Base-by-base conservation (phyloP, 2,329 filamentous ascomycete genomes). In the Hypocreales sp. region DNA sequence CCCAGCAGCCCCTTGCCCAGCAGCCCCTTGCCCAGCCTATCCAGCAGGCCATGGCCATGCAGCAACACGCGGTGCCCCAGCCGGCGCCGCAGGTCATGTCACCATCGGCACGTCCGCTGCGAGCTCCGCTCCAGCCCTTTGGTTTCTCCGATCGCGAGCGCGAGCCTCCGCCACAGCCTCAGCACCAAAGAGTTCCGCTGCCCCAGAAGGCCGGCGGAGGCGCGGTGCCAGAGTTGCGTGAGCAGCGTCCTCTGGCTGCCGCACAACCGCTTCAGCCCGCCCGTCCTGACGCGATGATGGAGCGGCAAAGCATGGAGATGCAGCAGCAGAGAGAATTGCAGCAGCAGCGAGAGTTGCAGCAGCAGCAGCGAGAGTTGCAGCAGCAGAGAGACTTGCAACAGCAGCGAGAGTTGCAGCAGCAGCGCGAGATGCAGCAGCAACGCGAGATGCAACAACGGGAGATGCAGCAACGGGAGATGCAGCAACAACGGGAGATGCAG, bases 61-160 rank as follows among this genome's bases (percentile, higher is more conserved):
- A 45, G 31, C 45, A 48, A 27, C 58, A 60, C 30, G 25, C 10
- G 14, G 39, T 48, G 19, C 33, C 47, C 20, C 58, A 58, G 32
- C 44, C 51, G 25, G 45, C 45, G 10, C 41, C 55, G 7, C 61
- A 60, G 33, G 45, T 52, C 24, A 61, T 64, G 52, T 67, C 64
- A 8, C 64, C 64, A 3, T 41, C 41, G 22, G 35, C 47, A 26
- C 55, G 57, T 16, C 53, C 60, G 12, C 34, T 61, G 14, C 53
- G 61, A 36, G 56, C 60, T 15, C 58, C 60, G 8, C 36, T 46
- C 12, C 50, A 48, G 15, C 41, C 45, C 11, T 64, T 63, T 33
- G 48, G 54, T 5, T 64, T 63, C 34, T 46, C 51, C 5, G 62
- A 67, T 17, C 51, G 55, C 25, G 60, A 63, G 24, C 37, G 37